These are phyloP conservation scores for Leishmania tarentolae DNA, from an alignment of 208 protist species.

Conservation along the genomic window DNA sequence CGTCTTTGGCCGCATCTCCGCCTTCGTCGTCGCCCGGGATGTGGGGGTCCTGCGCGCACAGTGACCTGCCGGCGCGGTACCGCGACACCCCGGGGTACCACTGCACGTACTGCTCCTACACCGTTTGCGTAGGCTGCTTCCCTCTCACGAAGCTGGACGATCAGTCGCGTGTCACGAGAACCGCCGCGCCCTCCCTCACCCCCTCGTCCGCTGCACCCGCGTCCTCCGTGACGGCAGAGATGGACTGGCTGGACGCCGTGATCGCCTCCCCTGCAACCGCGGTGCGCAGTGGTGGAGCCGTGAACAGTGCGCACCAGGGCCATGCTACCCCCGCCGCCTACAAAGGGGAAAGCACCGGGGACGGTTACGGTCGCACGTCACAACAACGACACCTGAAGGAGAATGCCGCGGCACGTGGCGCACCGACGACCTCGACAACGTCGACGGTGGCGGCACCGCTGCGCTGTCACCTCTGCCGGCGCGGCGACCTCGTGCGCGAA, in stretches of 20 bases:
- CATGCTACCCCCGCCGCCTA: neutral
- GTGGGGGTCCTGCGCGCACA: slow-evolving; percentile 53
- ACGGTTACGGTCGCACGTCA: neutral
- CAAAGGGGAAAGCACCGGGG: neutral
- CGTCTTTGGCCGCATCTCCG: neutral
- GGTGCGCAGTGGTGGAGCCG: slow-evolving; percentile 4
- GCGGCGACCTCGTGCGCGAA: slow-evolving; percentile 48
- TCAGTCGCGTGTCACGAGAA: neutral
- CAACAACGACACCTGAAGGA: neutral
- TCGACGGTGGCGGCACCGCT: neutral
- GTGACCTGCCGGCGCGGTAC: slow-evolving; percentile 52
- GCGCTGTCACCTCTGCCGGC: slow-evolving; percentile 68
- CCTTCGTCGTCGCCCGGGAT: slow-evolving; percentile 6
- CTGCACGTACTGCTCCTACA: slow-evolving; percentile 87
- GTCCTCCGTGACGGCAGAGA: neutral
- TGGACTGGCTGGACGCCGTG: slow-evolving; percentile 28
- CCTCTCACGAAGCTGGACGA: slow-evolving; percentile 5
- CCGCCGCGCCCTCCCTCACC: neutral
- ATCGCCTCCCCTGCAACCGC: slow-evolving; percentile 11
- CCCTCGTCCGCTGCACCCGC: neutral
- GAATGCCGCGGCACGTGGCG: neutral
- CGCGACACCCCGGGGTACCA: slow-evolving; percentile 64
- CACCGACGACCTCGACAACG: neutral
- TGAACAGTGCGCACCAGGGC: neutral
- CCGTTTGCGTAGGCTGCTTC: slow-evolving; percentile 67